phyloP scores from a whole-genome alignment of 129 eudicot species.

The Calendula officinalis region DNA sequence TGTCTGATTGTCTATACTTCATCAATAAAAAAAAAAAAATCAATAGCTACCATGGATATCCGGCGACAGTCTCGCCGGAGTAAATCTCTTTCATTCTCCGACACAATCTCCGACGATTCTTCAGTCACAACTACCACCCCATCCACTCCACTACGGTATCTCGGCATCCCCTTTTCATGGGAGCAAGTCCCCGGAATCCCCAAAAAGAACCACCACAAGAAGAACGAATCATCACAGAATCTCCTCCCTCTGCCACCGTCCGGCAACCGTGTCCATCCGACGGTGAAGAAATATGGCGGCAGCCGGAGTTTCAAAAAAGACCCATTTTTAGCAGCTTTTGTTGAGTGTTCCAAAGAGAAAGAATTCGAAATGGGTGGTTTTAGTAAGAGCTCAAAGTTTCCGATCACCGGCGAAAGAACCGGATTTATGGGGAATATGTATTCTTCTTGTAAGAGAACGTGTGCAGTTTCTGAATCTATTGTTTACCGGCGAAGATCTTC shows the following conservation, averaged over 20 bases:
- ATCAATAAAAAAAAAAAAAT: not conserved
- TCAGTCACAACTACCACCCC: conserved; percentile 31
- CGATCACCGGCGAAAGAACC: conserved; percentile 2
- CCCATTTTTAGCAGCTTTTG: conserved; percentile 74
- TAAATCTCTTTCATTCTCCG: conserved; percentile 43
- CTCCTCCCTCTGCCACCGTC: conserved; percentile 77
- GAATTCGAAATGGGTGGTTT: conserved; percentile 18
- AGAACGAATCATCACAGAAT: conserved; percentile 14
- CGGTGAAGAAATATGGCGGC: conserved; percentile 28
- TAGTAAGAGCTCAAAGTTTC: conserved; percentile 30
- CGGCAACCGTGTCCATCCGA: not conserved
- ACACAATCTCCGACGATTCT: conserved; percentile 32
- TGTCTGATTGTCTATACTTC: conserved; percentile 8
- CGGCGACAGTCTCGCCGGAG: conserved; percentile 41
- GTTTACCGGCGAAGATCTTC: conserved; percentile 26
- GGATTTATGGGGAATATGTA: conserved; percentile 28
- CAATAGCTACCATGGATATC: conserved; percentile 14
- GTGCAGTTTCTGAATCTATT: conserved; percentile 36
- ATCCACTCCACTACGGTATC: conserved; percentile 39
- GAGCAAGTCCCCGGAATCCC: conserved; percentile 91
- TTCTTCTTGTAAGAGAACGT: conserved; percentile 32
- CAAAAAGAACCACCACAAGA: conserved; percentile 27
- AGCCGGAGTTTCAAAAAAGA: conserved; percentile 41
- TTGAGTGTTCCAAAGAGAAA: conserved; percentile 70
- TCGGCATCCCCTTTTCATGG: conserved; percentile 84